Evolutionary conservation across 2,329 filamentous ascomycete species (phyloP), one percentile per base, ranked within the genome.

Genomic region (Drechslerella dactyloides): DNA sequence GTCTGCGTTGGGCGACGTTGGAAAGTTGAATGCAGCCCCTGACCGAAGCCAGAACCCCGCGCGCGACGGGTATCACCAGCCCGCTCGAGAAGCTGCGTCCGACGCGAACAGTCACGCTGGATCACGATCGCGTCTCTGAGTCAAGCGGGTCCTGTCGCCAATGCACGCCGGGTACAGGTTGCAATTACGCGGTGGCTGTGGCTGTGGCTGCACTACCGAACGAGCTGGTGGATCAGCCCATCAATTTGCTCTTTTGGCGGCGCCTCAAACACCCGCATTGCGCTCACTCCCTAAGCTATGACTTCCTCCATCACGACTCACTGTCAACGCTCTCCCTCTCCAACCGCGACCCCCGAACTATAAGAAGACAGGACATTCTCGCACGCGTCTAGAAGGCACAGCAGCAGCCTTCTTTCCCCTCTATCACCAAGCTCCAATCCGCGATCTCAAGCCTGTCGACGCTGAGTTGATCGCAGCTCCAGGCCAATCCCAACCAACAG

Each of bases 241-340:
- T 6, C 15, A 23, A 51, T 3, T 21, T 51, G 46, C 46, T 23
- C 46, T 51, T 51, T 51, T 51, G 46, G 46, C 46, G 46, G 3
- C 46, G 23, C 46, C 46, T 17, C 46, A 21, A 51, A 27, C 46
- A 17, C 19, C 46, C 23, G 10, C 46, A 51, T 23, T 27, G 6
- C 4, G n/a, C 44, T 17, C 19, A 17, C 19, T 19, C 19, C 13
- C 13, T 6, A 3, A 13, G 13, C 13, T 42, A 42, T 42, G 37
- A 42, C 37, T 42, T 4, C 37, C 37, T 42, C 37, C 37, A 42
- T 13, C 37, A 17, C 37, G 37, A 42, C 37, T 42, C 37, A 42
- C 37, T 13, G 2, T 15, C 37, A 15, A 17, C 37, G 37, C 37
- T 42, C 13, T 17, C 11, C 37, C n/a, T 6, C 37, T 2, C 37